A percentile compares a stretch with the other conserved stretches of the same genome.
phyloP scores from a whole-genome alignment of 768 basidiomycete genomes.

The Mycena belliarum region DNA sequence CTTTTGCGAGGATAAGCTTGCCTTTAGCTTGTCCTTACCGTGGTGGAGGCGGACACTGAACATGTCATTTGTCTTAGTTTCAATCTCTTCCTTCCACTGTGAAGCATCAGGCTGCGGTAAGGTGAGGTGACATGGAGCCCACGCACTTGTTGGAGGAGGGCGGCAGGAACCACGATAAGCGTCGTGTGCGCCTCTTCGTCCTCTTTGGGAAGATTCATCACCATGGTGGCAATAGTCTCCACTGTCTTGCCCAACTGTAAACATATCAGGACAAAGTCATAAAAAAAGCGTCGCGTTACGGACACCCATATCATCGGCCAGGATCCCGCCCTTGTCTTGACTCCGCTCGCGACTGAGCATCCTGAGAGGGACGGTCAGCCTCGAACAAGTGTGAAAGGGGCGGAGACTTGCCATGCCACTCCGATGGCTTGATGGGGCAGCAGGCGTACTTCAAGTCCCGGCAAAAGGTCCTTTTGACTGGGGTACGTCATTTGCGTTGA shows the following conservation, averaged over 20 bases:
- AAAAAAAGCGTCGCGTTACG: slow-evolving; percentile 29
- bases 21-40: slow-evolving; percentile 67
- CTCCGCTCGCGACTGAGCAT: slow-evolving; percentile 67
- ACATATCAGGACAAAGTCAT: slow-evolving; percentile 4
- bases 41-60: slow-evolving; percentile 72
- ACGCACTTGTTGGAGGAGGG: slow-evolving; percentile 66
- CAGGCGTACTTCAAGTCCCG: slow-evolving; percentile 69
- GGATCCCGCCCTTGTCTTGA: slow-evolving; percentile 58
- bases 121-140: not conserved
- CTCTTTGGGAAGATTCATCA: slow-evolving; percentile 54
- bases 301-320: slow-evolving; percentile 76
- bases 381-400: too few species aligned
- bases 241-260: slow-evolving; percentile 57
- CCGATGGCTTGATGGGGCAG: slow-evolving; percentile 78
- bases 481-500: not conserved
- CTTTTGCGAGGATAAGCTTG: slow-evolving; percentile 5
- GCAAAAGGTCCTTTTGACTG: slow-evolving; percentile 57
- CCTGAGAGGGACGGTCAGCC: slow-evolving; percentile 24
- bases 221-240: slow-evolving; percentile 81
- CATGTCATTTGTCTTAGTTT: slow-evolving; percentile 62
- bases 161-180: slow-evolving; percentile 76
- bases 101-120: not conserved
- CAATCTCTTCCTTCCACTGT: slow-evolving; percentile 76
- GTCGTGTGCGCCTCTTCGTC: slow-evolving; percentile 55
- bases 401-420: slow-evolving; percentile 49